Conservation (phyloP, 345 rosid species). For the Brassica cretica region DNA sequence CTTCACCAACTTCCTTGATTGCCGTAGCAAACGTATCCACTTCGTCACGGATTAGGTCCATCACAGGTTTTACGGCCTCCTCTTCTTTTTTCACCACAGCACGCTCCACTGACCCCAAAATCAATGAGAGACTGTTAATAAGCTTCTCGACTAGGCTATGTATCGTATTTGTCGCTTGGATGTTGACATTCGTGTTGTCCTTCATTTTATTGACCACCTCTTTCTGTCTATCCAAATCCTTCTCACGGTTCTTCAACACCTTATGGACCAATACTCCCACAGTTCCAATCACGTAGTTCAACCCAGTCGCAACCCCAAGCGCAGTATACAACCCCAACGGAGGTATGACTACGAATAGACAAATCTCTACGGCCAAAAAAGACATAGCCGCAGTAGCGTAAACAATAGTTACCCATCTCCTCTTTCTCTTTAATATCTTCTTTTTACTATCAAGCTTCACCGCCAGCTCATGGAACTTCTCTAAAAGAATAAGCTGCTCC, state of each 20-base stretch:
- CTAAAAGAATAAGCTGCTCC: neutral
- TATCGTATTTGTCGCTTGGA: neutral
- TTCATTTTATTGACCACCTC: neutral
- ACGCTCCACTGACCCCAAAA: neutral
- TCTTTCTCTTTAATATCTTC: neutral
- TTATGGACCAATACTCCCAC: neutral
- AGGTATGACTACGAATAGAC: neutral
- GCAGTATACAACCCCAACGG: neutral
- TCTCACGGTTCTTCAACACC: neutral
- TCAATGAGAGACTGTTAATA: neutral
- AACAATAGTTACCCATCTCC: neutral
- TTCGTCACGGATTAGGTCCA: neutral
- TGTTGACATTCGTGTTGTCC: neutral
- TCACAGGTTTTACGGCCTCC: neutral
- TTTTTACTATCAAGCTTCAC: neutral
- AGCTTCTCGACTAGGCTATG: neutral
- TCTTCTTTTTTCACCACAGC: neutral
- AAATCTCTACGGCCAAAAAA: neutral
- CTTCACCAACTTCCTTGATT: neutral
- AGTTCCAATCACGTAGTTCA: neutral
- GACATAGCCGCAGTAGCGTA: neutral
- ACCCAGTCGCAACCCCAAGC: neutral
- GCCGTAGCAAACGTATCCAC: neutral
- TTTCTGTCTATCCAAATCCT: neutral
- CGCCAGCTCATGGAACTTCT: neutral